A percentile compares a stretch with the other conserved stretches of the same genome.
These are phyloP conservation scores for Ustilago hordei DNA, from an alignment of 1,284 basidiomycete species.

Conservation along the genomic window DNA sequence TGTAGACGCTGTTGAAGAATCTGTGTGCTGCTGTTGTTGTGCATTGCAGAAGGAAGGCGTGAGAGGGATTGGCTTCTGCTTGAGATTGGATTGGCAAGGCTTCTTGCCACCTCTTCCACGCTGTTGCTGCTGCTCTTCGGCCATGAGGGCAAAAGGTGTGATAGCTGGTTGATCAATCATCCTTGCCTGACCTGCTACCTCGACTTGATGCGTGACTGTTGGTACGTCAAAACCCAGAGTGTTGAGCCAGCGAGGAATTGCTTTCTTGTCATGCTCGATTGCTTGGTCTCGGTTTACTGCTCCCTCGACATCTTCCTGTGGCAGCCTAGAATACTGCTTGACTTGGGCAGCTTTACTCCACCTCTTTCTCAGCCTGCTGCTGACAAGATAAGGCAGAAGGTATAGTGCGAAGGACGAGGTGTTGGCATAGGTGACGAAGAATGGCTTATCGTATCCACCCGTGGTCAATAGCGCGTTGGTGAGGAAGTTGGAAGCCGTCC, in stretches of 20 bases:
- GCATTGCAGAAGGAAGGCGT: conserved; percentile 17
- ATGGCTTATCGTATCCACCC: conserved; percentile 67
- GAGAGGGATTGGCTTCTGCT: conserved; percentile 35
- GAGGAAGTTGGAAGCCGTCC: conserved; percentile 73
- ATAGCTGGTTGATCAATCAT: conserved; percentile 20
- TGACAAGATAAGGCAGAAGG: conserved; percentile 77
- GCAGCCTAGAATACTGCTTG: conserved; percentile 13
- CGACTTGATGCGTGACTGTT: conserved; percentile 15
- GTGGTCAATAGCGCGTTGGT: conserved; percentile 66
- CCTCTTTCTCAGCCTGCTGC: conserved; percentile 20
- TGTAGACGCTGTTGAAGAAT: conserved; percentile 38
- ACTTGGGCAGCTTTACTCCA: conserved; percentile 27
- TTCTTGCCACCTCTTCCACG: conserved; percentile 21
- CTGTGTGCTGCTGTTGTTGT: conserved; percentile 20
- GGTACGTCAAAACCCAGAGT: conserved; percentile 60
- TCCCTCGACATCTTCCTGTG: conserved; percentile 18
- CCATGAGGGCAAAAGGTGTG: conserved; percentile 27
- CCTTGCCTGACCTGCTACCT: not conserved
- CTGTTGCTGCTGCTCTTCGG: conserved; percentile 26
- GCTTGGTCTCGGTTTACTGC: conserved; percentile 8
- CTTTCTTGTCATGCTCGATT: conserved; percentile 23
- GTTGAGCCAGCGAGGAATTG: conserved; percentile 50
- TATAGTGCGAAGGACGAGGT: conserved; percentile 91
- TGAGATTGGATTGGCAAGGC: conserved; percentile 8
- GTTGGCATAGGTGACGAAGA: conserved; percentile 81